Percentiles rank a stretch among this genome's conserved stretches.
Conservation (phyloP, 768 basidiomycete species). For the Lactifluus hygrophoroides region DNA sequence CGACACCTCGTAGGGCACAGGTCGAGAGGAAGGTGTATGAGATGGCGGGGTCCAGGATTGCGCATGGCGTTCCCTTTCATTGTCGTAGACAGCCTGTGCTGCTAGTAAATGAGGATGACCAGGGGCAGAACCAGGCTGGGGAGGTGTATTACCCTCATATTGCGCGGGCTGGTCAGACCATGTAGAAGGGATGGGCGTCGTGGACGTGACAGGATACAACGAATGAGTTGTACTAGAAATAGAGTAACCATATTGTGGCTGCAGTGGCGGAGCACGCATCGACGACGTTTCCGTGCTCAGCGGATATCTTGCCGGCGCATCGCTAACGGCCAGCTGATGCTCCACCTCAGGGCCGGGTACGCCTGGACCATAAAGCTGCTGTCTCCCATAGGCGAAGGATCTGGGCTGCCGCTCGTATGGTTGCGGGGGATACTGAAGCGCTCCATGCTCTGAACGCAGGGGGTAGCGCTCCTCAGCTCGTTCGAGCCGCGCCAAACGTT, state of each 20-base stretch:
- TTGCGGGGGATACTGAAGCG: not conserved
- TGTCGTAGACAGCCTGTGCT: conserved; percentile 4
- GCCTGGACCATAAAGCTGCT: conserved; percentile 12
- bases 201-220: conserved; percentile 2
- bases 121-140: not conserved
- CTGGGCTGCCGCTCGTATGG: conserved; percentile 3
- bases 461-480: conserved; percentile 4
- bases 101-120: conserved; percentile 6
- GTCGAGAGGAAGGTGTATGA: not conserved
- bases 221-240: conserved; percentile 6
- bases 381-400: conserved; percentile 1
- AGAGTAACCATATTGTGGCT: conserved; percentile 4
- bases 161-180: conserved; percentile 12
- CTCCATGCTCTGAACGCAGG: conserved; percentile 2
- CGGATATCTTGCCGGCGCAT: conserved; percentile 2
- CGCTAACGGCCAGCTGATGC: not conserved
- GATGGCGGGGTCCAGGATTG: conserved; percentile 14
- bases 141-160: conserved; percentile 10
- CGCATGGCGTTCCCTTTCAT: conserved; percentile 11
- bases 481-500: conserved; percentile 8
- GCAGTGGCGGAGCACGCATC: conserved; percentile 6
- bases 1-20: conserved; percentile 8
- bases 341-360: conserved; percentile 14
- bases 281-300: not conserved
- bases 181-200: conserved; percentile 5